Evolutionary conservation across 2,329 filamentous ascomycete genomes (phyloP).

Genomic region (Colletotrichum chlorophyti): DNA sequence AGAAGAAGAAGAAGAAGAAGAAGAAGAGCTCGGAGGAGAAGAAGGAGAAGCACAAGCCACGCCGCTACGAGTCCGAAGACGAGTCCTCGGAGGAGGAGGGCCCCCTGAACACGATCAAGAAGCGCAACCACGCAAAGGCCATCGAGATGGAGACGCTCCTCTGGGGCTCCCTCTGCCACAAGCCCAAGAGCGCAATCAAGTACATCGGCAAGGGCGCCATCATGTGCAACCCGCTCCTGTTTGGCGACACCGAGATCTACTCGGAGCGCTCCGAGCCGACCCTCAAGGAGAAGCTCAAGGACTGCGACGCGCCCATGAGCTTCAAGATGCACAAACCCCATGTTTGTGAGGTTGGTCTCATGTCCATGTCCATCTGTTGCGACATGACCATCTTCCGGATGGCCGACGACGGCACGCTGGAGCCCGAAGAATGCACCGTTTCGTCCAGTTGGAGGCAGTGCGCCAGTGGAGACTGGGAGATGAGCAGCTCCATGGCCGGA

Average conservation of each 20-base stretch:
- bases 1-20: slow-evolving; percentile 18
- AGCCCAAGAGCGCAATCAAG: slow-evolving; percentile 41
- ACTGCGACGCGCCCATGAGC: slow-evolving; percentile 36
- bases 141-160: slow-evolving; percentile 45
- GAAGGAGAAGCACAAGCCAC: slow-evolving; percentile 6
- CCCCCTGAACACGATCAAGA: slow-evolving; percentile 40
- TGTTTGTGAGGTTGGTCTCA: slow-evolving; percentile 46
- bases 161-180: slow-evolving; percentile 46
- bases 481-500: slow-evolving; percentile 28
- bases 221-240: slow-evolving; percentile 44
- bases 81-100: slow-evolving; percentile 25
- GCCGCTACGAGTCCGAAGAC: slow-evolving; percentile 8
- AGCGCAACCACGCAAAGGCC: slow-evolving; percentile 45
- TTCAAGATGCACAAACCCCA: slow-evolving; percentile 41
- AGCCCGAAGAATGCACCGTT: slow-evolving; percentile 38
- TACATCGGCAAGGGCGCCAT: slow-evolving; percentile 46
- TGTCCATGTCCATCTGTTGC: slow-evolving; percentile 44
- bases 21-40: slow-evolving; percentile 14
- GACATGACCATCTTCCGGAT: slow-evolving; percentile 38
- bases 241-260: slow-evolving; percentile 34
- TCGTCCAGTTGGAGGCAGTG: slow-evolving; percentile 43
- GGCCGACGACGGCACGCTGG: slow-evolving; percentile 31
- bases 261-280: slow-evolving; percentile 35
- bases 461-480: slow-evolving; percentile 43
- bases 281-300: slow-evolving; percentile 38